phyloP scores from a whole-genome alignment of 139 green algal genomes.

The Pseudopediastrum boryanum region DNA sequence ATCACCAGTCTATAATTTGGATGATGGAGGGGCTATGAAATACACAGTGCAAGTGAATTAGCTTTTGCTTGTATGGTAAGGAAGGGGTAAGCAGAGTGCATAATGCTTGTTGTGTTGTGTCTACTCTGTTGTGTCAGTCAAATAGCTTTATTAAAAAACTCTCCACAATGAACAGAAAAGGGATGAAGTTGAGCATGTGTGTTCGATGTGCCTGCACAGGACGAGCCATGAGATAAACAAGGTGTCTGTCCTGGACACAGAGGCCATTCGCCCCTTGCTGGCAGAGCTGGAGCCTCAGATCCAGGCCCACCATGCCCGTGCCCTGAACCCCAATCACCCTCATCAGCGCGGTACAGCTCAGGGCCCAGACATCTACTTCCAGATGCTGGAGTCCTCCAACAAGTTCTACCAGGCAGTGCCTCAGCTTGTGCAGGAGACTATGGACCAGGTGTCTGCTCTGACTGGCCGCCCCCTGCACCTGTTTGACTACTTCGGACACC shows the following conservation, averaged over 20 bases:
- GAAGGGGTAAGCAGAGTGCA: too few relatives aligned
- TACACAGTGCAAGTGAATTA: too few relatives aligned
- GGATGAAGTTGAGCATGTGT: too few relatives aligned
- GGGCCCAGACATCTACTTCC: conserved; percentile 59
- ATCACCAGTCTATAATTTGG: too few relatives aligned
- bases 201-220: too few relatives aligned
- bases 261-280: conserved; percentile 38
- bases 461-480: conserved; percentile 56
- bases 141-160: too few relatives aligned
- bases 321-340: conserved; percentile 52
- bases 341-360: conserved; percentile 57
- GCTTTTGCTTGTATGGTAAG: too few relatives aligned
- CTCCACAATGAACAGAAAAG: too few relatives aligned
- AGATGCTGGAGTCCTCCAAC: conserved; percentile 57
- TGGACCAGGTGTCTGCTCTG: conserved; percentile 46
- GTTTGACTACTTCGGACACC: conserved; percentile 60
- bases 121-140: too few relatives aligned
- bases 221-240: conserved; percentile 40
- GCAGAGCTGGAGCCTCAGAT: conserved; percentile 24
- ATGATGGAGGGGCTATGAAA: too few relatives aligned
- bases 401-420: conserved; percentile 53
- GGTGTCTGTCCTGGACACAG: conserved; percentile 37
- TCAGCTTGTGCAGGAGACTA: conserved; percentile 41
- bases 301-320: conserved; percentile 33
- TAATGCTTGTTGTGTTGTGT: too few relatives aligned